Conservation (phyloP, 1,284 basidiomycete genomes). For the Trichosporon faecale region DNA sequence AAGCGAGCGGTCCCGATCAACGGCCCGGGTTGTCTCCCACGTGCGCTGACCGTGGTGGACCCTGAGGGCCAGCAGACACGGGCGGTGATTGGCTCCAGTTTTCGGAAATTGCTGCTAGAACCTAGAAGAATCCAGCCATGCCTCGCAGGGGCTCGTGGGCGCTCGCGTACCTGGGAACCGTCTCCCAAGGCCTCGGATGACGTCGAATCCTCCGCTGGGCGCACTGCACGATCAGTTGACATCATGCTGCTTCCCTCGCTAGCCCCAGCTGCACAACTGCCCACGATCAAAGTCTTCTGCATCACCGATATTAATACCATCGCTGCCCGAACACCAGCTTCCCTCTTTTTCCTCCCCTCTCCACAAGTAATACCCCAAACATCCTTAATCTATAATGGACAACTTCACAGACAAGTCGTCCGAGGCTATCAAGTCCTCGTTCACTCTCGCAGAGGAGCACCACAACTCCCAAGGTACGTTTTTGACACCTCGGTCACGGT, state of each 20-base stretch:
- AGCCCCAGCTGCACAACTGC: no score
- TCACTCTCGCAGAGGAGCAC: constrained; percentile 53
- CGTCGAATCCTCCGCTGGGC: constrained; percentile 3
- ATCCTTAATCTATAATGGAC: constrained; percentile 38
- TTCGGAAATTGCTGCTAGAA: constrained; percentile 7
- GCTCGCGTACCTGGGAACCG: constrained; percentile 5
- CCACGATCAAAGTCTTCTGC: not conserved
- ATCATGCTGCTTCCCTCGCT: not conserved
- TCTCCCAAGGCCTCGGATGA: not conserved
- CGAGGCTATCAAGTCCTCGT: constrained; percentile 57
- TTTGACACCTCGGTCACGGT: not conserved
- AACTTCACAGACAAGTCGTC: constrained; percentile 54
- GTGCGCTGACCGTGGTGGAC: not conserved
- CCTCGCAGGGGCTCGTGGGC: not conserved
- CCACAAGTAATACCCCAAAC: not conserved
- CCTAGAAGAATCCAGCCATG: constrained; percentile 1
- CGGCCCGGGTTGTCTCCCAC: not conserved
- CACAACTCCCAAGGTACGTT: constrained; percentile 46
- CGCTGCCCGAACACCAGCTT: not conserved
- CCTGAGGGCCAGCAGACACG: not conserved
- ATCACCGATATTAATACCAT: not conserved
- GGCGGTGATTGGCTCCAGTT: not conserved
- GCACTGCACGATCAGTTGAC: constrained; percentile 4
- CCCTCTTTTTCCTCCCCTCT: not conserved
- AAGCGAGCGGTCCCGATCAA: not conserved